These are phyloP conservation scores for Gelatoporia subvermispora DNA, from an alignment of 768 basidiomycete genomes.

Conservation along the genomic window DNA sequence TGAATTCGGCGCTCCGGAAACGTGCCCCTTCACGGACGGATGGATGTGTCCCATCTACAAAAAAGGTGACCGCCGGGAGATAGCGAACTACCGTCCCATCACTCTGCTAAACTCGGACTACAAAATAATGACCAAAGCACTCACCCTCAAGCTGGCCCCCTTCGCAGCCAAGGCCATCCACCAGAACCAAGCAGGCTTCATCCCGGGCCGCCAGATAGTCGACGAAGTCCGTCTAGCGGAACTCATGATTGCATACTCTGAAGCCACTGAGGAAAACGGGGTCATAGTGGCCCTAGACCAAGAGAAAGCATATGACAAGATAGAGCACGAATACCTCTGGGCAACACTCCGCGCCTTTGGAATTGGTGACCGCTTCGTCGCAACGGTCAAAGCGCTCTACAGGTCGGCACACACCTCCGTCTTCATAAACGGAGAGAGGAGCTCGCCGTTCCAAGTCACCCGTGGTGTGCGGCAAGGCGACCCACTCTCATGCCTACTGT, in stretches of 20 bases:
- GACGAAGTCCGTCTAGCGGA: constrained; percentile 28
- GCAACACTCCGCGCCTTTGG: neutral
- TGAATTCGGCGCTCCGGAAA: neutral
- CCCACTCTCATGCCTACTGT: constrained; percentile 29
- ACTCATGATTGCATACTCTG: constrained; percentile 9
- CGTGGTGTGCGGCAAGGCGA: constrained; percentile 35
- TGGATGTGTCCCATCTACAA: constrained; percentile 37
- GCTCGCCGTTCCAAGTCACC: constrained; percentile 19
- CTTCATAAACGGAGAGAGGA: constrained; percentile 29
- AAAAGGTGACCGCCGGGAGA: constrained; percentile 22
- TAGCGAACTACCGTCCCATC: constrained; percentile 15
- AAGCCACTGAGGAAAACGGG: constrained; percentile 8
- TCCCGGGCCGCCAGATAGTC: constrained; percentile 25
- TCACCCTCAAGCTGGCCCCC: constrained; percentile 14
- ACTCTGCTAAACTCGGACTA: constrained; percentile 28
- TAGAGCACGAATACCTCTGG: constrained; percentile 15
- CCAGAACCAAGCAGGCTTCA: constrained; percentile 34
- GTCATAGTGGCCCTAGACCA: constrained; percentile 13
- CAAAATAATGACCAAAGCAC: constrained; percentile 24
- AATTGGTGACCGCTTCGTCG: constrained; percentile 13
- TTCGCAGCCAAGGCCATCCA: constrained; percentile 22
- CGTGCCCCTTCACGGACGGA: constrained; percentile 25
- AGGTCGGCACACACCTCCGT: constrained; percentile 23
- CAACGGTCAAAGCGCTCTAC: constrained; percentile 27
- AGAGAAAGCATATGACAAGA: constrained; percentile 18